phyloP scores from a whole-genome alignment of 441 rosid species.

The Daphne laureola region DNA sequence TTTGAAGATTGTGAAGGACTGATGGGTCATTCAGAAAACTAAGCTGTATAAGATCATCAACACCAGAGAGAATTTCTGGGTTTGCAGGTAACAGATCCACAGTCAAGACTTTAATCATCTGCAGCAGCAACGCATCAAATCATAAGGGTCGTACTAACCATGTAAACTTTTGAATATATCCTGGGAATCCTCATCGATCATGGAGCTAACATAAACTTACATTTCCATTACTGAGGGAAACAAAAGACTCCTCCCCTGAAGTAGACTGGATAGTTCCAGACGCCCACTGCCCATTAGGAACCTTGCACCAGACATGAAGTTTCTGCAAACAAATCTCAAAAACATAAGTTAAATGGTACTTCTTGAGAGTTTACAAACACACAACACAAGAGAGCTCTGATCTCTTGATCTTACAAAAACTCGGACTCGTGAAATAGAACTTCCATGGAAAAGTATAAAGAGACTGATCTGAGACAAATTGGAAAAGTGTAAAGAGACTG shows the following conservation, averaged over 20 bases:
- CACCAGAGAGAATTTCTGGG: conserved; percentile 84
- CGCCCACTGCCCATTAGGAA: conserved; percentile 57
- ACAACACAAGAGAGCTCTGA: too few relatives aligned
- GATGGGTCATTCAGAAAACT: conserved; percentile 96
- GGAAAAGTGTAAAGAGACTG: too few relatives aligned
- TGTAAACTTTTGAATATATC: conserved; percentile 12
- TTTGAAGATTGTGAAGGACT: conserved; percentile 70
- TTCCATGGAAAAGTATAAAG: neutral
- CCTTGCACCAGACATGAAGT: conserved; percentile 82
- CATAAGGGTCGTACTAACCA: conserved; percentile 19
- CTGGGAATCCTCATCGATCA: conserved; percentile 7
- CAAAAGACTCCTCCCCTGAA: conserved; percentile 57
- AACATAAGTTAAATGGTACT: neutral
- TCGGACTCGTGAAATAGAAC: neutral
- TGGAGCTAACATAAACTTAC: conserved; percentile 36
- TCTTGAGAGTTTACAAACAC: neutral
- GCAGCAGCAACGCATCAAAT: conserved; percentile 18
- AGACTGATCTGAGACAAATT: neutral
- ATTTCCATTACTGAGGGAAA: conserved; percentile 54
- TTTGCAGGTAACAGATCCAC: conserved; percentile 87
- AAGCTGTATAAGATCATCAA: conserved; percentile 89
- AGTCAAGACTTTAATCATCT: conserved; percentile 72
- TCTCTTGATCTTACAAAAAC: too few relatives aligned
- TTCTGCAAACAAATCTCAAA: conserved; percentile 38
- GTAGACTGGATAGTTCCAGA: conserved; percentile 75